These are phyloP conservation scores for Nematodospora anomalae DNA, from an alignment of 1,139 yeast genomes.

Conservation along the genomic window DNA sequence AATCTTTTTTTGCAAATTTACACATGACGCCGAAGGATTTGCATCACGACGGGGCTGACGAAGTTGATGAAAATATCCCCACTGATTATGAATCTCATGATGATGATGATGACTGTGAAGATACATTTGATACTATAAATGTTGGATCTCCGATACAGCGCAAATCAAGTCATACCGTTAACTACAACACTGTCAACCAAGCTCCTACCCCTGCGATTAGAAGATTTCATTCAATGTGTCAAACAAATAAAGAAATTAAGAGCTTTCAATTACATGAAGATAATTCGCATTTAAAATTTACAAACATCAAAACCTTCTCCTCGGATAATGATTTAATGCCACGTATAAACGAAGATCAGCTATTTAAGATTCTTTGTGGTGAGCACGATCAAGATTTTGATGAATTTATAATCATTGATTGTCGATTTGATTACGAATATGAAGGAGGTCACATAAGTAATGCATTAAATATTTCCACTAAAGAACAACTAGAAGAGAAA, in stretches of 20 bases:
- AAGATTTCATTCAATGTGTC: conserved; percentile 68
- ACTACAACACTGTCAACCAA: background rate
- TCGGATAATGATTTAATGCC: conserved; percentile 69
- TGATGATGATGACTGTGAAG: conserved; percentile 15
- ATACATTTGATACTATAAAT: conserved; percentile 18
- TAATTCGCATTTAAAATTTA: conserved; percentile 40
- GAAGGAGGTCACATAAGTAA: conserved; percentile 89
- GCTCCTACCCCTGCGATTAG: conserved; percentile 32
- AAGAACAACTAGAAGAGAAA: conserved; percentile 60
- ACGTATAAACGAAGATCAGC: conserved; percentile 65
- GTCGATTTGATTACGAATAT: conserved; percentile 90
- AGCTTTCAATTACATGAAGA: conserved; percentile 26
- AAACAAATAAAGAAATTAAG: conserved; percentile 41
- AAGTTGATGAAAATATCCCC: conserved; percentile 8
- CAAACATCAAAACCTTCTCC: conserved; percentile 46
- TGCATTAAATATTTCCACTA: conserved; percentile 76
- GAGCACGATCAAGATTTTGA: conserved; percentile 55
- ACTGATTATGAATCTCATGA: conserved; percentile 9
- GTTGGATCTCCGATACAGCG: conserved; percentile 14
- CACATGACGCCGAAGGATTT: conserved; percentile 6
- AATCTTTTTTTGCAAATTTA: conserved; percentile 11
- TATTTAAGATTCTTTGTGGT: conserved; percentile 64
- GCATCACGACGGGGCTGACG: conserved; percentile 4
- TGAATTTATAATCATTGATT: conserved; percentile 68
- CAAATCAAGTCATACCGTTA: conserved; percentile 6